Evolutionary conservation across 2,329 filamentous ascomycete genomes (phyloP), one percentile per base, ranked within the genome.

Genomic region (Colletotrichum musae): DNA sequence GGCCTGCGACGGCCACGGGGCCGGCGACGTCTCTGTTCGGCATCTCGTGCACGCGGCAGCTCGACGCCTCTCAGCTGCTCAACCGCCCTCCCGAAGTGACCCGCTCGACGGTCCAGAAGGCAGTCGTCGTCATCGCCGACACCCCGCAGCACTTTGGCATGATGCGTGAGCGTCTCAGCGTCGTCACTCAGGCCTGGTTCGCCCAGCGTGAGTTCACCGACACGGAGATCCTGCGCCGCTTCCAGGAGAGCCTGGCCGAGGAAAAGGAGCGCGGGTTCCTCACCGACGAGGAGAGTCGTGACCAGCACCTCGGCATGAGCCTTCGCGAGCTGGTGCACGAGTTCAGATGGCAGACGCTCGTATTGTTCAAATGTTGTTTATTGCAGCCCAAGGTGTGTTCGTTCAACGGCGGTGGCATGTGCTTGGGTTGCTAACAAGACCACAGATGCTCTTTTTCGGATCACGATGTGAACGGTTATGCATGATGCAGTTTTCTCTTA

Each of bases 401-500:
- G 45, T 47, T 9, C 28, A 16, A 26, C 13, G 10, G 24, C 1
- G 26, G n/a, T 39, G 26, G 9, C 28, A 15, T 41, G 24, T 32
- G 53, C 7, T 18, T 26, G 1, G 32, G 21, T 45, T 61, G 43
- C 47, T 53, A 28, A 67, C 26, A 9, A 28, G 59, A 5, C 15
- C 32, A 0, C 74, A 97, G 95, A 98, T 98, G 93, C 91, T 99
- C 62, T 98, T 99, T 84, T 99, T 98, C 76, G 95, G 96, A 71
- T 94, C 95, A n/a, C 91, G 94, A 75, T 98, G 96, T 80, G 96
- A 99, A 81, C 89, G 93, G 72, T 84, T 99, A 74, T 99, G 96
- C 87, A 97, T 98, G 93, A 95, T 97, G 82, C 96, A 99, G 80
- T 99, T 98, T 83, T 96, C 95, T 51, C 88, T 99, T 53, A 92